Evolutionary conservation across 768 basidiomycete species (phyloP), one percentile per base, ranked within the genome.

Genomic region (Macrolepiota albuminosa): DNA sequence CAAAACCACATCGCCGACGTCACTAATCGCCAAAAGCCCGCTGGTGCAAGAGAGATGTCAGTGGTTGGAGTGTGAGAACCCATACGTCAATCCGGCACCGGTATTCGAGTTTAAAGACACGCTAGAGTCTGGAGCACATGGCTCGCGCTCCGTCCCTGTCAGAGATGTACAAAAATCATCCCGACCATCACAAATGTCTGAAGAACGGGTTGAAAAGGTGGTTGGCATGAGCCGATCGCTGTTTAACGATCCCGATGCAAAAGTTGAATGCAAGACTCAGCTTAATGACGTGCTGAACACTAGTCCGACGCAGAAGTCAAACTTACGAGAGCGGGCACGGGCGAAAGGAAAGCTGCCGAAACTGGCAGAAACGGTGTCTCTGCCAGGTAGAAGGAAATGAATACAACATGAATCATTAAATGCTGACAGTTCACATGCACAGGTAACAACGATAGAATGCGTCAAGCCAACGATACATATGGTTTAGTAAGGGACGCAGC

Each of bases 11-110:
- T 59, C 67, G 46, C 65, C 68, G 10, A 61, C 60, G 21, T 63
- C 55, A 37, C 61, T 60, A 7, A 66, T 59, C 51, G 45, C 61
- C 29, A 46, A 52, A 45, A 61, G 49, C 36, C 64, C 57, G 42
- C 42, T 64, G 57, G 51, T 60, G 6, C 55, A 56, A 58, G 46
- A 58, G 37, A 42, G 45, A 14, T 51, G 63, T 56, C 53, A 52
- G 54, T 46, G 54, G 54, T 43, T 55, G 18, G 59, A 43, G 2
- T 14, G 7, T 39, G 52, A 68, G 34, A 79, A 81, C 59, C 79
- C 80, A 40, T 81, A 76, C 64, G 78, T 81, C 67, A 81, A 81
- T 65, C 77, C 75, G 8, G 73, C 76, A 24, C 80, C 80, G 16
- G 66, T 67, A 46, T 55, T 54, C 39, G 56, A 56, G 47, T 54